A percentile compares a stretch with the other conserved stretches of the same genome.
phyloP scores from a whole-genome alignment of 2,329 filamentous ascomycete species.

The Diaporthe sp. region DNA sequence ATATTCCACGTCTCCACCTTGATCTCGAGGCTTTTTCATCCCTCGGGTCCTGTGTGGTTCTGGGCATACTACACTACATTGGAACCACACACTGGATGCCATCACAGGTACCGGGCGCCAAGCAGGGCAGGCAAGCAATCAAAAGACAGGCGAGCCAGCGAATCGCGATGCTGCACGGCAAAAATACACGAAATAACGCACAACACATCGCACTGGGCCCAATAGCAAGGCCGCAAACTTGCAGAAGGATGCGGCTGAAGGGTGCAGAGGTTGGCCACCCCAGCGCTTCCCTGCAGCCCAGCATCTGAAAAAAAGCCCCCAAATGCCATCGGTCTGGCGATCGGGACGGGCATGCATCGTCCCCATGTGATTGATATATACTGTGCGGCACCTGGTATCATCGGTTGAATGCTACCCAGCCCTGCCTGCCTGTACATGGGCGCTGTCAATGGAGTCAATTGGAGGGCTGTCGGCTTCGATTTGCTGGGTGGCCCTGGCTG shows the following conservation, averaged over 20 bases:
- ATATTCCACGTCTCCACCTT: background rate
- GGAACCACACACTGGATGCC: too few species aligned
- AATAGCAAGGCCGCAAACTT: background rate
- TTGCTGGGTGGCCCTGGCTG: background rate
- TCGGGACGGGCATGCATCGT: slow-evolving; percentile 17
- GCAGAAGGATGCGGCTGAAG: slow-evolving; percentile 31
- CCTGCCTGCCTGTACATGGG: too few species aligned
- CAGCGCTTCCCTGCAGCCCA: slow-evolving; percentile 9
- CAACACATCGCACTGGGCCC: background rate
- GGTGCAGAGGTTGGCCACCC: background rate
- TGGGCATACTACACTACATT: too few species aligned
- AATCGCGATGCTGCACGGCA: background rate
- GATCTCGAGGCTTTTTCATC: background rate
- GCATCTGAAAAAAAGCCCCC: slow-evolving; percentile 18
- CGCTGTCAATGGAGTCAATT: background rate
- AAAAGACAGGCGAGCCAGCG: background rate
- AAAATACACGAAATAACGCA: background rate
- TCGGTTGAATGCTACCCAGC: slow-evolving; percentile 12
- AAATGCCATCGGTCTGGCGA: slow-evolving; percentile 6
- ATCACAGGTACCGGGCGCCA: background rate
- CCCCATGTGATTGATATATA: background rate
- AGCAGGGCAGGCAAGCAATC: background rate
- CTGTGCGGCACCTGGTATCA: background rate
- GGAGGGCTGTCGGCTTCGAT: background rate
- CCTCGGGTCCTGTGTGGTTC: background rate